Conservation (phyloP, 73 alveolate species). For the Paramecium primaurelia region DNA sequence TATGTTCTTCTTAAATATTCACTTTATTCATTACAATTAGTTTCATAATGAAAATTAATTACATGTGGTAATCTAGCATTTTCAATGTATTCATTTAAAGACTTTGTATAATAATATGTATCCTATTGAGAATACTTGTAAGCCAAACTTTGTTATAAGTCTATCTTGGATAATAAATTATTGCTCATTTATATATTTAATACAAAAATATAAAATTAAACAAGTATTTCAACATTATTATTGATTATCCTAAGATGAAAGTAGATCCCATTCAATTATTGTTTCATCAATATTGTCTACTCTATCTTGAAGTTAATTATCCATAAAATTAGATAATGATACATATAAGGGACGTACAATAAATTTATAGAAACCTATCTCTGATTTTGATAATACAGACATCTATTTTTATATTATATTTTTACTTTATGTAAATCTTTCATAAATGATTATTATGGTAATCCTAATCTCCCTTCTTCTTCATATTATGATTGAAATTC, state of each 20-base stretch:
- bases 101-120: not conserved
- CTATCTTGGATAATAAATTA: not conserved
- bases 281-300: conserved; percentile 45
- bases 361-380: conserved; percentile 55
- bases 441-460: conserved; percentile 27
- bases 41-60: not conserved
- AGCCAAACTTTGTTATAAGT: not conserved
- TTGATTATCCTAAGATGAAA: not conserved
- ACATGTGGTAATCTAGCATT: not conserved
- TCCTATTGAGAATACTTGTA: not conserved
- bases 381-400: conserved; percentile 9
- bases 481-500: conserved; percentile 20
- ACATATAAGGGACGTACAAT: conserved; percentile 57
- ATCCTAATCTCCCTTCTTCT: conserved; percentile 4
- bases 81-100: not conserved
- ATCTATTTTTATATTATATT: not conserved
- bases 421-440: conserved; percentile 49
- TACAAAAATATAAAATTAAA: not conserved
- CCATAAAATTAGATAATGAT: conserved; percentile 13
- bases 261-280: conserved; percentile 53
- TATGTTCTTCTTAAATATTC: conserved; percentile 8
- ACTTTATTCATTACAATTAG: not conserved
- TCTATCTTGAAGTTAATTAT: conserved; percentile 27
- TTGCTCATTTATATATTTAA: not conserved
- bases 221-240: not conserved